phyloP scores from a whole-genome alignment of 2,329 filamentous ascomycete genomes.

The Chaetothyriales sp. region DNA sequence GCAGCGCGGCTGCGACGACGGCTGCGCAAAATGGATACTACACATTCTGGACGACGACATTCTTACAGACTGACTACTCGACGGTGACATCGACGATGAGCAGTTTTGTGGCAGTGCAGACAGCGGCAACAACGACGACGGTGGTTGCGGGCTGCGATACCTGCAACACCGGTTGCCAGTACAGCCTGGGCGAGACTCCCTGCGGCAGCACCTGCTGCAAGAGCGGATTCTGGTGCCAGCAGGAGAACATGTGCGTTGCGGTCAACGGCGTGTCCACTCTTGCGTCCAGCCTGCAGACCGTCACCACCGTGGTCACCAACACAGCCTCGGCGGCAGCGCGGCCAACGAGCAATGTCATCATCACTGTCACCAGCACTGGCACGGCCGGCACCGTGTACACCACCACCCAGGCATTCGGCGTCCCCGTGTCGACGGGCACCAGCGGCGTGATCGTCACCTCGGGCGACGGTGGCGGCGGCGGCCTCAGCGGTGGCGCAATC shows the following conservation, averaged over 20 bases:
- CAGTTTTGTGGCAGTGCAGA: conserved; percentile 17
- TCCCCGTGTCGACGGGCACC: conserved; percentile 27
- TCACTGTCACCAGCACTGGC: conserved; percentile 30
- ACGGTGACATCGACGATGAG: conserved; percentile 42
- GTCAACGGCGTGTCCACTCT: conserved; percentile 19
- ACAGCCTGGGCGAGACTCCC: conserved; percentile 27
- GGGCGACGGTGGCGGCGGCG: conserved; percentile 19
- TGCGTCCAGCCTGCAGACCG: conserved; percentile 25
- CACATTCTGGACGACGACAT: conserved; percentile 35
- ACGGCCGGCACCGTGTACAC: conserved; percentile 18
- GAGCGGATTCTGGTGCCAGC: conserved; percentile 29
- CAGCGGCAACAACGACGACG: neutral
- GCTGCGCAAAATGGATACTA: conserved; percentile 36
- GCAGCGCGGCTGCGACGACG: conserved; percentile 9
- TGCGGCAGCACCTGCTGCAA: conserved; percentile 33
- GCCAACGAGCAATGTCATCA: conserved; percentile 29
- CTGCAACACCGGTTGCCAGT: conserved; percentile 28
- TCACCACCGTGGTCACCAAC: conserved; percentile 19
- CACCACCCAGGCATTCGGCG: conserved; percentile 31
- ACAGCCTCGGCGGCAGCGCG: conserved; percentile 26
- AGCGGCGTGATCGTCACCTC: conserved; percentile 25
- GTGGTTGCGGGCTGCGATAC: conserved; percentile 12
- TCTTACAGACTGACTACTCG: conserved; percentile 37
- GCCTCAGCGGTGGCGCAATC: conserved; percentile 35
- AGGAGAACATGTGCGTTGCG: conserved; percentile 22